These are phyloP conservation scores for Arxiozyma heterogenica DNA, from an alignment of 1,139 yeast species.

Conservation along the genomic window DNA sequence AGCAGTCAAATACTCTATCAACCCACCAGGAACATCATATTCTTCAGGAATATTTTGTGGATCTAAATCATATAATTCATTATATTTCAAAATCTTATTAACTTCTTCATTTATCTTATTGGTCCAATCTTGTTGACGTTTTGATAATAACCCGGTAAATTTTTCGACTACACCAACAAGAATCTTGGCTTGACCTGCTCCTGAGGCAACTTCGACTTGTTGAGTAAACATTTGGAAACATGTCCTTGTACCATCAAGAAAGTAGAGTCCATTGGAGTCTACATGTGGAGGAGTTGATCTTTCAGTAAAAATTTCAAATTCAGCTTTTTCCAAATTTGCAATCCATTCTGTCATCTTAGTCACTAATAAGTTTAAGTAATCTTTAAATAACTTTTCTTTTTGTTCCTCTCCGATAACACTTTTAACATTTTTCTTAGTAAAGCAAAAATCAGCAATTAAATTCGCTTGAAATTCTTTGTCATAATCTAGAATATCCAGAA, in stretches of 20 bases:
- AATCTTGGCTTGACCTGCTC: constrained; percentile 74
- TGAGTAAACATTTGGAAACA: constrained; percentile 79
- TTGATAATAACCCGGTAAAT: constrained; percentile 53
- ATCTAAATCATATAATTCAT: constrained; percentile 28
- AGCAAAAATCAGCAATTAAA: constrained; percentile 40
- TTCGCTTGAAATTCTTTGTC: constrained; percentile 58
- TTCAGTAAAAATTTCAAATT: constrained; percentile 49
- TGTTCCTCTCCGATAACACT: constrained; percentile 65
- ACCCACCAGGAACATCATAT: constrained; percentile 62
- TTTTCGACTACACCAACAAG: constrained; percentile 74
- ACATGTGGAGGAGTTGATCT: constrained; percentile 67
- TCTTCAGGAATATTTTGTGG: constrained; percentile 39
- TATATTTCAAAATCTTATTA: constrained; percentile 38
- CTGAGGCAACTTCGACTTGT: constrained; percentile 88
- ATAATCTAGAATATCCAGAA: constrained; percentile 58
- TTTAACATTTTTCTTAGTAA: constrained; percentile 35
- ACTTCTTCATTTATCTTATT: constrained; percentile 53
- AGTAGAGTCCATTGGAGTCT: constrained; percentile 54
- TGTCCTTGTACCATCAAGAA: constrained; percentile 61
- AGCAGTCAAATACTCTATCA: constrained; percentile 74
- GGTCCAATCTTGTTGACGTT: constrained; percentile 56
- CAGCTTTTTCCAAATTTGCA: constrained; percentile 53
- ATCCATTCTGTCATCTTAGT: constrained; percentile 79
- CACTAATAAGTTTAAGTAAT: constrained; percentile 61
- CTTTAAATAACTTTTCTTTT: constrained; percentile 52